These are phyloP conservation scores for Melastoma malabathricum DNA, from an alignment of 345 rosid genomes.

Conservation along the genomic window DNA sequence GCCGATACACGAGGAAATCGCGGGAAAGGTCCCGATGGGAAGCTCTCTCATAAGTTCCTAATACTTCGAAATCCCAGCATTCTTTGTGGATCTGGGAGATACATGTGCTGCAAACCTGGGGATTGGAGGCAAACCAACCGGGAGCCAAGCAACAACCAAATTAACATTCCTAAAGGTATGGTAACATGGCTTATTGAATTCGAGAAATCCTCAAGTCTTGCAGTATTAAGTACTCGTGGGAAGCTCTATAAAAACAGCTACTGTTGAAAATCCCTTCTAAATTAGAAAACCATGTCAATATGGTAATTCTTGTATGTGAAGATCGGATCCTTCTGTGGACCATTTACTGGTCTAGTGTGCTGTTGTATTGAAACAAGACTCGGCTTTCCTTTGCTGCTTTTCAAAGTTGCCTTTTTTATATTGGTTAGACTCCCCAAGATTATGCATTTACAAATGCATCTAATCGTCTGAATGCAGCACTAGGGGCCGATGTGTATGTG, in stretches of 20 bases:
- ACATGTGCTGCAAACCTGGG: slow-evolving; percentile 49
- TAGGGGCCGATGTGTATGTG: slow-evolving; percentile 47
- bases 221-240: too few relatives aligned
- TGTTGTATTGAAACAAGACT: too few relatives aligned
- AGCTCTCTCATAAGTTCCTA: slow-evolving; percentile 51
- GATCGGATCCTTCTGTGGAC: too few relatives aligned
- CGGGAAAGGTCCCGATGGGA: slow-evolving; percentile 32
- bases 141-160: slow-evolving; percentile 49
- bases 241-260: too few relatives aligned
- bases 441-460: background rate
- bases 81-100: slow-evolving; percentile 81
- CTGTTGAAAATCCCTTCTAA: too few relatives aligned
- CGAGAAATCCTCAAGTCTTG: too few relatives aligned
- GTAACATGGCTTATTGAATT: too few relatives aligned
- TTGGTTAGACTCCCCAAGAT: slow-evolving; percentile 2
- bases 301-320: too few relatives aligned
- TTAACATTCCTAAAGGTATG: slow-evolving; percentile 56
- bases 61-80: slow-evolving; percentile 79
- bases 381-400: too few relatives aligned
- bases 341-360: too few relatives aligned
- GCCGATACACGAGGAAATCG: slow-evolving; percentile 17
- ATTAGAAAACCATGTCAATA: too few relatives aligned
- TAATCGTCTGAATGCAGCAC: slow-evolving; percentile 24
- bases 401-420: background rate
- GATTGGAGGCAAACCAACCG: slow-evolving; percentile 54